Base-by-base conservation (phyloP, 768 basidiomycete species). In the Hortiboletus flavorubellus region DNA sequence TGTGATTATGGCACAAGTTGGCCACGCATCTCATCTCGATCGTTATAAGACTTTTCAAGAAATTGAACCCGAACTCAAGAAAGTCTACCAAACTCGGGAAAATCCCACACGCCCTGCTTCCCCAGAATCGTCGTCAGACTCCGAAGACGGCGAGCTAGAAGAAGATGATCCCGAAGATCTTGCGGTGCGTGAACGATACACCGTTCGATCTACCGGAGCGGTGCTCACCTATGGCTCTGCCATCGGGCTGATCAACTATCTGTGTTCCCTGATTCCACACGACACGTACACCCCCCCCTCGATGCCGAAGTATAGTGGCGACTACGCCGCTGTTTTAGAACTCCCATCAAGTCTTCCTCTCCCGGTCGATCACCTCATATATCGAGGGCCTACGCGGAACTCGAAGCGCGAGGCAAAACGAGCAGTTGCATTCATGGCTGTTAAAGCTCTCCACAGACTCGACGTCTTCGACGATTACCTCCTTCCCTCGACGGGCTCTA, bases 371-470 rank as follows among this genome's bases (percentile, higher is more conserved):
- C 72, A 83, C 48, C 79, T 89, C 12, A 65, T 75, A 4, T 89
- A 80, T 57, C 65, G 72, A 14, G 91, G 91, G 0, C 86, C 89
- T 4, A 56, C 51, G 6, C 82, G 80, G 53, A 73, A 76, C 42
- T 81, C 89, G 12, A 94, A 93, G 67, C 85, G 80, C 56, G 90
- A 90, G 64, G 92, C 93, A 1, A 91, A 84, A 62, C 85, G 93
- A 8, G 87, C 88, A 4, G 91, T 82, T 11, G 89, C 91, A 0
- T 95, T 91, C 67, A 71, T 82, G 57, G 92, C 88, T 3, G 89
- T 91, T 21, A 84, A 82, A 60, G 75, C 76, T 3, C 76, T 96
- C 15, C 81, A 86, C 56, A 74, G 76, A 30, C 72, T 91, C n/a
- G 80, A 87, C 30, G 86, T 91, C 5, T 87, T 94, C 60, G 87